Evolutionary conservation across 2,329 filamentous ascomycete species (phyloP).

Genomic region (Exophiala viscosa): DNA sequence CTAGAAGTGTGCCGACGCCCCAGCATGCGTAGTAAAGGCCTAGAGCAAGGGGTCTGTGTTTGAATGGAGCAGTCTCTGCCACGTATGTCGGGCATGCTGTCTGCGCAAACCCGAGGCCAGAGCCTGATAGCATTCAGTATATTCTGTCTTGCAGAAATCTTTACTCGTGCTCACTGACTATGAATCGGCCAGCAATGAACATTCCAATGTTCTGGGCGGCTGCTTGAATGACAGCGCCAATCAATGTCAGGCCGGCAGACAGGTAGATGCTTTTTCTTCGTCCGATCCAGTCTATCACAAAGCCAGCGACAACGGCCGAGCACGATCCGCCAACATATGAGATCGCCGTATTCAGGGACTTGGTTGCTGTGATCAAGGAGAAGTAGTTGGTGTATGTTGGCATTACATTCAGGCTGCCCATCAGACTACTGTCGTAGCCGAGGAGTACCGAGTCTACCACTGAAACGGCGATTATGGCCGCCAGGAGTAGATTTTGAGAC

Average conservation of each 20-base stretch:
- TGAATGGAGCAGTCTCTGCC: conserved; percentile 16
- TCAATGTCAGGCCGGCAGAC: neutral
- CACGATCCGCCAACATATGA: conserved; percentile 30
- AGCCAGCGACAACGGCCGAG: conserved; percentile 24
- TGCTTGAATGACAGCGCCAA: neutral
- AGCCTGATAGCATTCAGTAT: conserved; percentile 30
- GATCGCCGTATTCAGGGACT: conserved; percentile 32
- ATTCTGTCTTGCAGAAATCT: neutral
- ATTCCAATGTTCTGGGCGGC: conserved; percentile 33
- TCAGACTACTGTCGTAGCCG: conserved; percentile 35
- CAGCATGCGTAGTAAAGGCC: conserved; percentile 21
- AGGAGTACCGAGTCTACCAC: conserved; percentile 31
- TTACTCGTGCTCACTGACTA: conserved; percentile 41
- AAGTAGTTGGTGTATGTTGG: conserved; percentile 35
- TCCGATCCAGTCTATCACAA: conserved; percentile 29
- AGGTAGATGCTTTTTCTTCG: conserved; percentile 13
- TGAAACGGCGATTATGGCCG: conserved; percentile 27
- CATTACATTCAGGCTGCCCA: conserved; percentile 38
- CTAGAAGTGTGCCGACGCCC: conserved; percentile 20
- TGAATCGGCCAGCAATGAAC: conserved; percentile 57
- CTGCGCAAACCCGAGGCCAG: conserved; percentile 56
- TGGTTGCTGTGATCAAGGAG: conserved; percentile 33
- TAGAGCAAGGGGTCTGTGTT: conserved; percentile 14
- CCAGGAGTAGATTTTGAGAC: conserved; percentile 7
- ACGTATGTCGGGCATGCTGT: conserved; percentile 40